Evolutionary conservation across 2,329 filamentous ascomycete species (phyloP).

Genomic region (Alternaria brassicae): DNA sequence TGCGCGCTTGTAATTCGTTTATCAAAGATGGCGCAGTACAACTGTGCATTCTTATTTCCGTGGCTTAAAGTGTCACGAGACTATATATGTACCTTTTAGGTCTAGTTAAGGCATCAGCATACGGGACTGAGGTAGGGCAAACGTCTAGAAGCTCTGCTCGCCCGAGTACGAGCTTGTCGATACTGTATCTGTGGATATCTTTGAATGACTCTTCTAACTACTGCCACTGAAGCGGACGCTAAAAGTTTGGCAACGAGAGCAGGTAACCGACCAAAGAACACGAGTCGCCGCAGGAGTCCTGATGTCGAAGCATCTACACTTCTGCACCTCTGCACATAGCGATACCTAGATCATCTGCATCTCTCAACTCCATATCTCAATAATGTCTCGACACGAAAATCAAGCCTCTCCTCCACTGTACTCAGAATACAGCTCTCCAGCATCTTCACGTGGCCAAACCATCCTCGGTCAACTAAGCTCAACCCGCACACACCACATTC

Average conservation of each 20-base stretch:
- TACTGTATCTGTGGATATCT: slow-evolving; percentile 5
- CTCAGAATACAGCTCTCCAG: slow-evolving; percentile 25
- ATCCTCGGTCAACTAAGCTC: slow-evolving; percentile 49
- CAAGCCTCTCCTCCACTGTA: slow-evolving; percentile 12
- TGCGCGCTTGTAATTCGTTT: slow-evolving; percentile 14
- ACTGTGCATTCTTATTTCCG: slow-evolving; percentile 6
- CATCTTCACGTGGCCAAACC: slow-evolving; percentile 35
- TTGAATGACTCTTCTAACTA: not conserved
- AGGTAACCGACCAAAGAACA: not conserved
- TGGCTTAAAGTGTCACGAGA: slow-evolving; percentile 17
- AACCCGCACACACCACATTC: slow-evolving; percentile 52
- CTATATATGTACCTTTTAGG: not conserved
- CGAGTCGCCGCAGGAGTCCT: not conserved
- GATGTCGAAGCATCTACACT: not conserved
- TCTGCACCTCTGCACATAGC: not conserved
- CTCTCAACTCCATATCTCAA: not conserved
- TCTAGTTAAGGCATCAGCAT: slow-evolving; percentile 15
- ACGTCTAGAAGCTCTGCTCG: not conserved
- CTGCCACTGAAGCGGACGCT: slow-evolving; percentile 1
- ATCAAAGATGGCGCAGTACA: not conserved
- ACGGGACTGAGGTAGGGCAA: slow-evolving; percentile 17
- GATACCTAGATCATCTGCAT: not conserved
- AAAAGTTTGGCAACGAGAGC: not conserved
- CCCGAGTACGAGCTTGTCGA: slow-evolving; percentile 9
- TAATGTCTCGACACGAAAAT: slow-evolving; percentile 21